These are phyloP conservation scores for Schwanniomyces occidentalis DNA, from an alignment of 805 yeast species.

Conservation along the genomic window DNA sequence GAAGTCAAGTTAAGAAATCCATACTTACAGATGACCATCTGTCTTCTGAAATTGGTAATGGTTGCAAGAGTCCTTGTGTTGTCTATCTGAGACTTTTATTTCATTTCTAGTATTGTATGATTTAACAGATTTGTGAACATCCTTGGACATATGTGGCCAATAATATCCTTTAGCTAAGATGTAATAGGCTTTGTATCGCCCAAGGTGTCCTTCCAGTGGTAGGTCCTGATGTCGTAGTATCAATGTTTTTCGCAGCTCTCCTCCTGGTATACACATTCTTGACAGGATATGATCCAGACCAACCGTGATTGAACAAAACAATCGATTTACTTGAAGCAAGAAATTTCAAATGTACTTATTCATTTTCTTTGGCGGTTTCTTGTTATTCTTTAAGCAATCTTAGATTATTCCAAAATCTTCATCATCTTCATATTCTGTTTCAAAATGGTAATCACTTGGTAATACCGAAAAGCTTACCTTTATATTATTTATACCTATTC, in stretches of 20 bases:
- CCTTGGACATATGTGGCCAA: slow-evolving; percentile 1
- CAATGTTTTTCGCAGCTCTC: no score
- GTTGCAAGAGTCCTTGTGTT: slow-evolving; percentile 2
- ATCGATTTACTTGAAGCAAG: not conserved
- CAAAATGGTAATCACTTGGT: not conserved
- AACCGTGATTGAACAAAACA: not conserved
- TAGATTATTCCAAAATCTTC: not conserved
- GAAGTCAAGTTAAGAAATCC: slow-evolving; percentile 15
- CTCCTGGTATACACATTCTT: not conserved
- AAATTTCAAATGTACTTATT: no score
- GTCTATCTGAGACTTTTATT: slow-evolving; percentile 3
- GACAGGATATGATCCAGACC: not conserved
- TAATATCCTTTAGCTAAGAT: not conserved
- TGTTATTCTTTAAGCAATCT: not conserved
- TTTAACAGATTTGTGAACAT: slow-evolving; percentile 1
- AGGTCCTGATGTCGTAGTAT: no score
- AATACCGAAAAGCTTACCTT: not conserved
- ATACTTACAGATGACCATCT: slow-evolving; percentile 7
- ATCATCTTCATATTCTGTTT: not conserved
- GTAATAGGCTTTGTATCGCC: not conserved
- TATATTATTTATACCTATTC: not conserved
- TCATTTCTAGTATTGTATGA: slow-evolving; percentile 10
- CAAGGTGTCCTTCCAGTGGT: slow-evolving; percentile 2
- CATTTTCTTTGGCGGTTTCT: not conserved
- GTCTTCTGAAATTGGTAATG: slow-evolving; percentile 1